These are phyloP conservation scores for Noccaea bulbosa DNA, from an alignment of 345 rosid species.

Conservation along the genomic window DNA sequence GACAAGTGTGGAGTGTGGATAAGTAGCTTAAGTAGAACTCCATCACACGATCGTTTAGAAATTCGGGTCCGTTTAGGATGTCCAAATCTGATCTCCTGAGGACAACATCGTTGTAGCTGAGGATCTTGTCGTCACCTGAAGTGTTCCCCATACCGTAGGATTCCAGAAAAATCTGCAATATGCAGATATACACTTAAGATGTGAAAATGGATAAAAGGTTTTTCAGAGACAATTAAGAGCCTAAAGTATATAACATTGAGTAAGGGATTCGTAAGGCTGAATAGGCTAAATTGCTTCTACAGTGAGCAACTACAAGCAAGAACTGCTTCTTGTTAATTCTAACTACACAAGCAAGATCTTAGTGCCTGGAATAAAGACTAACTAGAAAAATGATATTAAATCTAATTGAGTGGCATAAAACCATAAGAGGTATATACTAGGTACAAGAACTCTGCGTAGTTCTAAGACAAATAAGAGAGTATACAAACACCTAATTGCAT, in stretches of 20 bases:
- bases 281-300: too few species aligned
- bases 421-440: too few species aligned
- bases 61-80: slow-evolving; percentile 60
- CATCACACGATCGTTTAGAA: slow-evolving; percentile 72
- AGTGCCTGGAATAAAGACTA: too few species aligned
- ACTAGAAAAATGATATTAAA: too few species aligned
- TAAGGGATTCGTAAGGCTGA: background rate
- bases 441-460: too few species aligned
- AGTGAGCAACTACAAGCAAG: too few species aligned
- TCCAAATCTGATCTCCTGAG: slow-evolving; percentile 78
- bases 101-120: slow-evolving; percentile 79
- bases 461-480: too few species aligned
- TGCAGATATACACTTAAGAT: background rate
- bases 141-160: slow-evolving; percentile 52
- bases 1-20: slow-evolving; percentile 52
- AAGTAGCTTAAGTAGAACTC: slow-evolving; percentile 84
- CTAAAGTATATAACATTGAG: too few species aligned
- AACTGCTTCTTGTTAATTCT: background rate
- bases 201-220: background rate
- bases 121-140: slow-evolving; percentile 69
- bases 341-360: too few species aligned
- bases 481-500: background rate
- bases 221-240: background rate
- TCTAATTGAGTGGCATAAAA: too few species aligned
- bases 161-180: slow-evolving; percentile 5